phyloP scores from a whole-genome alignment of 345 rosid species.

The Combretum micranthum region DNA sequence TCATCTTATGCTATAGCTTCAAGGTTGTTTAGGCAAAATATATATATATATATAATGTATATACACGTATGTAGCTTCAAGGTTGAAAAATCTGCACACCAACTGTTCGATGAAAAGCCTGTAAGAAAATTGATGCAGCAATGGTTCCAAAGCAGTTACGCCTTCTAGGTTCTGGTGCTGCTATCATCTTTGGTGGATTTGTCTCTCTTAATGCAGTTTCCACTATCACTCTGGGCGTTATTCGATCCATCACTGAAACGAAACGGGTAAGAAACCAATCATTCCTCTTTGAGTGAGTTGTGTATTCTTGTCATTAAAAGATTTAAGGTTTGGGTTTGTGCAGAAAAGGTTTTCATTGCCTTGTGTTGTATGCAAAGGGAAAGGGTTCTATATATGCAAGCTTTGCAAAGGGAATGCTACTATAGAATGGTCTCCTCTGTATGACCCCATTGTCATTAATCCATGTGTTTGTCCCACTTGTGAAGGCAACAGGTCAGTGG shows the following conservation, averaged over 20 bases:
- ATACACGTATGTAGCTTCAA: too few relatives aligned
- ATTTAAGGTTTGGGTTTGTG: background rate
- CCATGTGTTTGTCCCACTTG: conserved; percentile 93
- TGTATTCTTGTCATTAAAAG: background rate
- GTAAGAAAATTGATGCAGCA: background rate
- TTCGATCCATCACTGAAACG: conserved; percentile 11
- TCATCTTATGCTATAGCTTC: too few relatives aligned
- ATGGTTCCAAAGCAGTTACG: conserved; percentile 14
- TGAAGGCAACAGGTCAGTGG: conserved; percentile 70
- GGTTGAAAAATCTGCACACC: too few relatives aligned
- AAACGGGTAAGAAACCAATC: conserved; percentile 6
- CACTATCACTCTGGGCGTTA: conserved; percentile 4
- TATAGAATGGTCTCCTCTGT: conserved; percentile 71
- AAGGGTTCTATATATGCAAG: conserved; percentile 83
- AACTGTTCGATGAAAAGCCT: conserved; percentile 9
- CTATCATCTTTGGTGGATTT: conserved; percentile 10
- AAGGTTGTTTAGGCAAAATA: too few relatives aligned
- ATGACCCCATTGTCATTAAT: conserved; percentile 66
- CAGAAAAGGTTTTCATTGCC: conserved; percentile 44
- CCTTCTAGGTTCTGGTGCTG: conserved; percentile 11
- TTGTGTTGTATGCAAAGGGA: conserved; percentile 60
- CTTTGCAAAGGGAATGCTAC: conserved; percentile 69
- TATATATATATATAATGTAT: too few relatives aligned
- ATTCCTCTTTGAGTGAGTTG: too few relatives aligned
- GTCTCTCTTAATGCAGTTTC: conserved; percentile 15